Evolutionary conservation across 2,329 filamentous ascomycete species (phyloP), one percentile per base, ranked within the genome.

Genomic region (Exserohilum turcica): DNA sequence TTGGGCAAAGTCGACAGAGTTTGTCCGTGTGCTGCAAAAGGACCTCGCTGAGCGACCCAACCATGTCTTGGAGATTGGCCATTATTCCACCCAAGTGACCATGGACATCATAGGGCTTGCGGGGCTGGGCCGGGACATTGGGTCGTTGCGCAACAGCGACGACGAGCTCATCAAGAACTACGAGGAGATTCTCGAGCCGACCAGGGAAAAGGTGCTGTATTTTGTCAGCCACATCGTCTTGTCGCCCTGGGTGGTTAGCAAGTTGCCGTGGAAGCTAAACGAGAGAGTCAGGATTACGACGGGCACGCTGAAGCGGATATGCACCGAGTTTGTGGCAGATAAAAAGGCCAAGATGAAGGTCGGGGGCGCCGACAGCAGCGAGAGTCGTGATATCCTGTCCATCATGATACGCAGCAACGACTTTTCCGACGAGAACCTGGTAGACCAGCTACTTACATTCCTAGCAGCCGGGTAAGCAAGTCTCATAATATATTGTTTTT

Each of bases 1-100:
- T 74, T 96, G 91, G 91, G 66, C 76, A 16, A 96, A 95, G 75
- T 83, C 87, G 0, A 74, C 82, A 6, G 87, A 93, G 69, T 83
- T 87, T 63, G 85, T 86, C 5, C 74, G 82, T 16, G 81, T 82
- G 43, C 86, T 96, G 72, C 81, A 79, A 1, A 71, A 76, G 7
- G 74, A 80, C 21, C 70, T 85, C n/a, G 51, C 76, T 62, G 67
- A 73, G 59, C 68, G 80, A 18, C 69, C 74, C 6, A 63, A 66
- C 18, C 64, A 72, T 19, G 67, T 75, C 7, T 56, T 78, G 0
- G 77, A 78, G 51, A 68, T 79, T 42, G 76, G 76, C 24, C 74
- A 77, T 48, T 78, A 73, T 62, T 70, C 76, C 1, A 78, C 73
- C 2, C 74, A 76, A 51, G 77, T 77, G 13, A 79, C 78, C 2